phyloP scores from a whole-genome alignment of 345 rosid genomes.

The Syzygium grande region DNA sequence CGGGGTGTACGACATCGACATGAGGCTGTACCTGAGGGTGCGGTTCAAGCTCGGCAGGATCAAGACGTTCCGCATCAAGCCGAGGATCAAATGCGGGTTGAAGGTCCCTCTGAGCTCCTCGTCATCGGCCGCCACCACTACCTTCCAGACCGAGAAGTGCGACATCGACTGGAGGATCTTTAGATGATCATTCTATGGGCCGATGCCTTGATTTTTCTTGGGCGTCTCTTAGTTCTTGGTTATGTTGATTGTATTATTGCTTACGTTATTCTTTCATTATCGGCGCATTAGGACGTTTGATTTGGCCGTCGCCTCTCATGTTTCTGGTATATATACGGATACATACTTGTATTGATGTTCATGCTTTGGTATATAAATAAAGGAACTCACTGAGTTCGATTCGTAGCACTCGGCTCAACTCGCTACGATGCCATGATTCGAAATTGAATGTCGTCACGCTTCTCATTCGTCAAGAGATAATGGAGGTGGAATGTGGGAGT shows the following conservation, averaged over 20 bases:
- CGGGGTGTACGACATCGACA: constrained; percentile 11
- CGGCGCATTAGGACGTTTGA: neutral
- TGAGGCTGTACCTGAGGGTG: constrained; percentile 17
- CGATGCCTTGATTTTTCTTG: neutral
- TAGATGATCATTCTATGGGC: neutral
- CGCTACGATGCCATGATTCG: neutral
- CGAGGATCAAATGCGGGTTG: constrained; percentile 12
- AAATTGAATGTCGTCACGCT: neutral
- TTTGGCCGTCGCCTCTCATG: neutral
- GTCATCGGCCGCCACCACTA: neutral
- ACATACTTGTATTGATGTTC: neutral
- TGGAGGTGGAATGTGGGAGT: neutral
- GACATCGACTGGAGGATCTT: constrained; percentile 6
- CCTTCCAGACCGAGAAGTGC: constrained; percentile 10
- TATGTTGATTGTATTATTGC: neutral
- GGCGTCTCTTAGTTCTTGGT: neutral
- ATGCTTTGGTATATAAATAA: neutral
- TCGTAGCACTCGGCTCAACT: neutral
- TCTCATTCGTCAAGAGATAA: neutral
- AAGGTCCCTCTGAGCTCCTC: constrained; percentile 8
- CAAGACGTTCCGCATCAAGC: constrained; percentile 14
- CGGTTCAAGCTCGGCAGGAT: constrained; percentile 17
- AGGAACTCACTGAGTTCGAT: neutral
- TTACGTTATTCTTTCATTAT: neutral
- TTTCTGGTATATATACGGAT: neutral